Evolutionary conservation across 345 rosid species (phyloP).

Genomic region (Populus tremula): DNA sequence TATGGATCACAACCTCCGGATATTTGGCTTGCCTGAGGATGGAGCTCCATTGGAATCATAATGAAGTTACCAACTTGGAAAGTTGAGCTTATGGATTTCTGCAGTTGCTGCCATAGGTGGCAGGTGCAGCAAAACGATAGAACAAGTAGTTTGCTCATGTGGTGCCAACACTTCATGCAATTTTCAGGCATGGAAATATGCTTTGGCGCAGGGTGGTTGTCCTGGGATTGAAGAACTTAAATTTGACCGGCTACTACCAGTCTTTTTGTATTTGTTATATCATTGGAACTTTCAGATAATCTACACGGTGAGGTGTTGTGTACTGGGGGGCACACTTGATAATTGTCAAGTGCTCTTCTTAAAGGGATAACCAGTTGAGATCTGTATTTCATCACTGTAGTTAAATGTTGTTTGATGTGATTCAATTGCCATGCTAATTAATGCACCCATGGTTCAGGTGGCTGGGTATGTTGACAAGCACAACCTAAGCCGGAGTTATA

Average conservation of each 20-base stretch:
- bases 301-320: neutral
- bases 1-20: constrained; percentile 82
- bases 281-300: neutral
- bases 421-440: neutral
- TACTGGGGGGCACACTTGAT: neutral
- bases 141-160: neutral
- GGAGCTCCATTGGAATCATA: constrained; percentile 47
- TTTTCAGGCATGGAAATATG: neutral
- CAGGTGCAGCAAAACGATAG: neutral
- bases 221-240: constrained; percentile 1
- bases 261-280: constrained; percentile 9
- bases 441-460: too few relatives aligned
- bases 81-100: neutral
- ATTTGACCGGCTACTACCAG: neutral
- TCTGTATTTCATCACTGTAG: neutral
- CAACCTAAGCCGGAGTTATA: too few relatives aligned
- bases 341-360: neutral
- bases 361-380: neutral
- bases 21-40: constrained; percentile 71
- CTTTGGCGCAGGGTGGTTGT: neutral
- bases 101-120: neutral
- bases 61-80: neutral
- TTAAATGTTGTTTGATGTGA: too few relatives aligned
- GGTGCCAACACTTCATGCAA: neutral
- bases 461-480: too few relatives aligned